Evolutionary conservation across 202 grass and related monocot species (phyloP), one percentile per base, ranked within the genome.

Genomic region (Eragrostis tef): DNA sequence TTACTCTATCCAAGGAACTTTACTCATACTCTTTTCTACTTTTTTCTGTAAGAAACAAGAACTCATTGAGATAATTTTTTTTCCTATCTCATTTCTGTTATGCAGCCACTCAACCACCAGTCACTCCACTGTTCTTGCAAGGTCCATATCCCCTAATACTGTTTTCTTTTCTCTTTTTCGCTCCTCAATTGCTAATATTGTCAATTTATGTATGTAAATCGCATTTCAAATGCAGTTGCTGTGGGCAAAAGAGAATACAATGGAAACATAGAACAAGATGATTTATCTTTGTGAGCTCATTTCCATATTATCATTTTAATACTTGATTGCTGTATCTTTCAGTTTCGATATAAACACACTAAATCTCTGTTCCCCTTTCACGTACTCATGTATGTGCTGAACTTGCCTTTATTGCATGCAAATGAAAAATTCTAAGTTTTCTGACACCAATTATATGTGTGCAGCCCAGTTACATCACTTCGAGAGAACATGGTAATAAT

Each of bases 401-500:
- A 29, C 13, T 53, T 63, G 49, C 17, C 52, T 10, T 67, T 48
- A 25, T 52, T 72, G 13, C 9, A 20, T 10, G 22, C 27, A 49
- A 56, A 71, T 13, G 39, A 50, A 73, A 83, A 70, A 6, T 51
- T 45, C 6, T 20, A 63, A 22, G 48, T 5, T 75, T 20, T 74
- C 16, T 79, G 41, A 77, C 63, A 44, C 67, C 12, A 46, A 85
- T 65, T 64, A 60, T 83, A 19, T 71, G 29, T 44, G 11, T 84
- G 74, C 88, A 97, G 94, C 68, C 94, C 94, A 20, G 84, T 97
- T 69, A 87, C 85, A 26, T 92, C 92, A 25, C 65, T 98, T 48
- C 81, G 86, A 7, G 94, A 97, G 64, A 86, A 83, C 71, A 79
- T 94, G 67, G 72, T 89, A 24, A 59, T 98, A 26, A 84, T 74